Conservation (phyloP, 495 filamentous ascomycete genomes). For the Tuber indicum region DNA sequence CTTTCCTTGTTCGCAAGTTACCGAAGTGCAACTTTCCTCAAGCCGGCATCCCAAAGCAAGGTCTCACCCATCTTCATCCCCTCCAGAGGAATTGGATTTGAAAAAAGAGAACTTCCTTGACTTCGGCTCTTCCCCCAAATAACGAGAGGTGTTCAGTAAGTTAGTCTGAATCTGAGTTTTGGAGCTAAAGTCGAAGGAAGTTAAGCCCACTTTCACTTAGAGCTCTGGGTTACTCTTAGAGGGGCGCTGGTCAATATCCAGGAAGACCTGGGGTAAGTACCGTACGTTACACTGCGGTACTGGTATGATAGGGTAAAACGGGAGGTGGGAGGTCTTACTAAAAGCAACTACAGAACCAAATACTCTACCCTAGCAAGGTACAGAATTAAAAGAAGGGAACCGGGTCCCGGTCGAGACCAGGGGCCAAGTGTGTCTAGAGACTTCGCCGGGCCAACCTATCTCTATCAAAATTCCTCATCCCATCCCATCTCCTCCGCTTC, state of each 20-base stretch:
- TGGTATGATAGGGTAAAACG: neutral
- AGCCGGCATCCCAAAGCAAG: constrained; percentile 26
- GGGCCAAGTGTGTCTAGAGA: neutral
- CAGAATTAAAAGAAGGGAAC: constrained; percentile 16
- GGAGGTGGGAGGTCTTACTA: constrained; percentile 1
- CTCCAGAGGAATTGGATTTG: constrained; percentile 4
- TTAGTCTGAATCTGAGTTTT: neutral
- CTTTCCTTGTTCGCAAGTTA: constrained; percentile 19
- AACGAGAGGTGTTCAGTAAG: constrained; percentile 6
- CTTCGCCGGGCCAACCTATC: constrained; percentile 11
- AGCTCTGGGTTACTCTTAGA: neutral
- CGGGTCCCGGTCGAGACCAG: constrained; percentile 12
- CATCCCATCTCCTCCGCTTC: constrained; percentile 23
- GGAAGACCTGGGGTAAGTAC: neutral
- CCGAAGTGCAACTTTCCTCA: constrained; percentile 22
- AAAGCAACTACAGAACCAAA: neutral
- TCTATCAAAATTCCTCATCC: constrained; percentile 12
- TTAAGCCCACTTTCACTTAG: neutral
- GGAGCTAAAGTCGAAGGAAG: neutral
- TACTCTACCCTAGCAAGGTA: constrained; percentile 2
- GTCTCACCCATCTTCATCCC: constrained; percentile 4
- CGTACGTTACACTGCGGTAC: neutral
- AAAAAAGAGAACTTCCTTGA: constrained; percentile 13
- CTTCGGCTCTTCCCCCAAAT: constrained; percentile 31
- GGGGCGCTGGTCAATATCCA: neutral